A percentile compares a stretch with the other conserved stretches of the same genome.
These are phyloP conservation scores for bread wheat (Triticum aestivum) DNA, from an alignment of 176 grass and related monocot genomes.

Conservation along the genomic window DNA sequence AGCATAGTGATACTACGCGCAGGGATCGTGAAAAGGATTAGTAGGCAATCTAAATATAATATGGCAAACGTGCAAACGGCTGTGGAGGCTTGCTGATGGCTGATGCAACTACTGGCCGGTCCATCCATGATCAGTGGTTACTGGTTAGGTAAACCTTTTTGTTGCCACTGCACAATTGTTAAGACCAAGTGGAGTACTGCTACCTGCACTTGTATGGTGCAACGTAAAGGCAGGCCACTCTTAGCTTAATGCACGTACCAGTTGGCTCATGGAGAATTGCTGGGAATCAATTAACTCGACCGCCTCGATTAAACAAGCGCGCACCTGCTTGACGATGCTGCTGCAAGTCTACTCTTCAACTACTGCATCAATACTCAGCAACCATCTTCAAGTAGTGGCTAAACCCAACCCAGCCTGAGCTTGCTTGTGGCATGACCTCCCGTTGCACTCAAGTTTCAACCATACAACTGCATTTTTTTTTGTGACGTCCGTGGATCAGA, in stretches of 20 bases:
- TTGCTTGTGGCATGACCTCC: neutral
- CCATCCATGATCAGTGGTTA: conserved; percentile 27
- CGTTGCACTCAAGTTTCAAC: neutral
- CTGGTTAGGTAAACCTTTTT: conserved; percentile 25
- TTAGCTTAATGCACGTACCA: conserved; percentile 1
- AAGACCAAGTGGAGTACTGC: neutral
- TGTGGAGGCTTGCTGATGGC: conserved; percentile 25
- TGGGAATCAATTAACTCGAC: neutral
- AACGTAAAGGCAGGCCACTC: neutral
- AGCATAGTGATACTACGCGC: neutral
- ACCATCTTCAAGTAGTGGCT: neutral
- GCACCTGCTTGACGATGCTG: neutral
- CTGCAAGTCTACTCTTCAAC: conserved; percentile 15
- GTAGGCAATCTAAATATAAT: conserved; percentile 9
- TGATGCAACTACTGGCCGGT: neutral
- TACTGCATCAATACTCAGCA: conserved; percentile 5
- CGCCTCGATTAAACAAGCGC: neutral
- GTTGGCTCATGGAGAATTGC: conserved; percentile 5
- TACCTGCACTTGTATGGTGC: conserved; percentile 9
- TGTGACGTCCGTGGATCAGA: no score
- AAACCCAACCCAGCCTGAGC: neutral
- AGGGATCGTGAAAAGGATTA: neutral
- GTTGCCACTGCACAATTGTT: conserved; percentile 23
- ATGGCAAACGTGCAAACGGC: conserved; percentile 18
- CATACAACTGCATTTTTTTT: no score